phyloP scores from a whole-genome alignment of 2,329 filamentous ascomycete genomes.

The Pleoardoris graminearum region DNA sequence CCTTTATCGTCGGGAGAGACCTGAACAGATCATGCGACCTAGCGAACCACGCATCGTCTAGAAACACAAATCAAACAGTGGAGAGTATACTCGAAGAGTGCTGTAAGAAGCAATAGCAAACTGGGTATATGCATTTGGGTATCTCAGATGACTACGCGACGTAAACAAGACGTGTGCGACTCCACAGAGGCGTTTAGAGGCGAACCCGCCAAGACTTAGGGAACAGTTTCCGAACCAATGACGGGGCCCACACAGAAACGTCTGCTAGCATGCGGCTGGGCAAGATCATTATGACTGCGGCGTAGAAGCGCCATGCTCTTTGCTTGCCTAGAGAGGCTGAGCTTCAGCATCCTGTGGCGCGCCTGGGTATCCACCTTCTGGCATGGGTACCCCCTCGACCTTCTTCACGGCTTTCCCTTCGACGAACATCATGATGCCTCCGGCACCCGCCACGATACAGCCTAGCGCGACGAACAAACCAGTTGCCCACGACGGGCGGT shows the following conservation, averaged over 20 bases:
- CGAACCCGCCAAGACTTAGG: conserved; percentile 10
- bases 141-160: neutral
- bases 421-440: conserved; percentile 69
- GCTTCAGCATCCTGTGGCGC: conserved; percentile 27
- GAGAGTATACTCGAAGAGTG: neutral
- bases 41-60: conserved; percentile 8
- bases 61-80: neutral
- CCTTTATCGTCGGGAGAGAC: too few species aligned
- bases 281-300: conserved; percentile 29
- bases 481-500: conserved; percentile 78
- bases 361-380: conserved; percentile 26
- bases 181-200: neutral
- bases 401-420: conserved; percentile 62
- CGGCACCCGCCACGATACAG: conserved; percentile 68
- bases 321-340: conserved; percentile 8
- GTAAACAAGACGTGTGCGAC: neutral
- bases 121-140: neutral
- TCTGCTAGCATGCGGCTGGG: conserved; percentile 16
- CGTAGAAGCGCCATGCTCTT: neutral
- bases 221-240: conserved; percentile 8
- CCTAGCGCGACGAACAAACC: conserved; percentile 77
- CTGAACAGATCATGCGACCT: too few species aligned
- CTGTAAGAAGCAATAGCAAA: neutral
- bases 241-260: neutral
- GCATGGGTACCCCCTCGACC: conserved; percentile 42